Evolutionary conservation across 1,139 yeast species (phyloP), one percentile per base, ranked within the genome.

Genomic region (Saccharomycopsis phalli): DNA sequence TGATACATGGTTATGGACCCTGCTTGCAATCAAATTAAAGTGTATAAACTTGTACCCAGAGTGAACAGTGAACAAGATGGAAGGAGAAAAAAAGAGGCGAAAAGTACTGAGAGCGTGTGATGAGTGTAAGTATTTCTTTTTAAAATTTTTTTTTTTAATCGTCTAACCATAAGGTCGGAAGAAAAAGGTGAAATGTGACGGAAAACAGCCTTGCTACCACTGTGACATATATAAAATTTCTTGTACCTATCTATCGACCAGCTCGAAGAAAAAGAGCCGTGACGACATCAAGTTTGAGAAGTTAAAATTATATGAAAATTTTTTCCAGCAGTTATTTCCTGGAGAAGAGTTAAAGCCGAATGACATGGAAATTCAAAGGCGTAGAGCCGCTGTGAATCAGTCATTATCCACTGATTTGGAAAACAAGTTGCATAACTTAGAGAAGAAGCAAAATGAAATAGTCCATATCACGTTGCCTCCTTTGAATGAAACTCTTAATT

Each of bases 91-190:
- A 42, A 86, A 84, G 58, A 68, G 95, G 40, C 71, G 87, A 53
- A 64, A 95, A 46, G 95, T 87, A 38, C 81, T 94, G 1, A 66
- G 95, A 44, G 96, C 96, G 2, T 87, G 97, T 58, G 96, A 87
- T 58, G 84, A 82, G 49, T 87, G 94, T 58, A 33, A n/a, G 60
- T 72, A 54, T 17, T 23, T 19, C 28, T 20, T 10, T 14, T 5
- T 18, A 5, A 8, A 13, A 30, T 6, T 8, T 16, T 5, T 20
- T 30, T 4, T 14, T 16, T 20, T 14, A 8, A 4, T 21, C 4
- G 17, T 18, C 6, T 13, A 14, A 18, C 11, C 33, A 4, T 10
- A 16, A 41, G 45, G 45, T 28, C 54, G 68, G 30, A 74, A 81
- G 62, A 81, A 86, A 59, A 87, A 87, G 58, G 94, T 88, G 50